Evolutionary conservation across 2,329 filamentous ascomycete genomes (phyloP), one percentile per base, ranked within the genome.

Genomic region (Diplocarpon mali): DNA sequence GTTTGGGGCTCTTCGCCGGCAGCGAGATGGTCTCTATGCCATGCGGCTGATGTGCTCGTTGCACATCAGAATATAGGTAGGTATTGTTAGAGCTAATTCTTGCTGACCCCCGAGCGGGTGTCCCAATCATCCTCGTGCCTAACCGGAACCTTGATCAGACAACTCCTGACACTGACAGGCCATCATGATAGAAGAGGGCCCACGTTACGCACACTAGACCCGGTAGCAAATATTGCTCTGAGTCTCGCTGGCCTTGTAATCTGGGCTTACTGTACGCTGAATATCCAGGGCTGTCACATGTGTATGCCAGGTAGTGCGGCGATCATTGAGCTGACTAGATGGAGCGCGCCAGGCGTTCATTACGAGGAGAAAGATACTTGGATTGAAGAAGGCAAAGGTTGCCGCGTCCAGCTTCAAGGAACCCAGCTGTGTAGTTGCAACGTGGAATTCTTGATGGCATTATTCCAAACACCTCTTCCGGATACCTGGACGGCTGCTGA

Each of bases 231-330:
- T 30, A 56, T 65, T 0, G 56, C 64, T 2, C 44, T 64, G 0
- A 58, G 60, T 0, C 58, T 57, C 0, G 59, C 59, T 2, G 61
- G 63, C 0, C 45, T 64, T 2, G 56, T 67, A 1, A 50, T 65
- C 1, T 67, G 64, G 64, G 56, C 60, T 0, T 67, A 64, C 57
- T 58, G 60, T 11, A 56, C 53, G 13, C 60, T 61, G 29, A 52
- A 57, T 2, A 47, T 56, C 9, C 37, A 53, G 12, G 42, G 58
- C 1, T 67, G 64, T 30, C 53, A 56, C 5, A 20, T 51, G 54
- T 40, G 57, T 60, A 12, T 46, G 56, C 28, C 38, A 9, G 30
- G 16, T 35, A 4, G 2, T 29, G 15, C 15, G 0, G 40, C 56
- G 0, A 44, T 55, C 13, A 41, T 61, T 7, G 60, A 62, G 10